These are phyloP conservation scores for Dichotomopilus funicola DNA, from an alignment of 2,329 filamentous ascomycete species.

Conservation along the genomic window DNA sequence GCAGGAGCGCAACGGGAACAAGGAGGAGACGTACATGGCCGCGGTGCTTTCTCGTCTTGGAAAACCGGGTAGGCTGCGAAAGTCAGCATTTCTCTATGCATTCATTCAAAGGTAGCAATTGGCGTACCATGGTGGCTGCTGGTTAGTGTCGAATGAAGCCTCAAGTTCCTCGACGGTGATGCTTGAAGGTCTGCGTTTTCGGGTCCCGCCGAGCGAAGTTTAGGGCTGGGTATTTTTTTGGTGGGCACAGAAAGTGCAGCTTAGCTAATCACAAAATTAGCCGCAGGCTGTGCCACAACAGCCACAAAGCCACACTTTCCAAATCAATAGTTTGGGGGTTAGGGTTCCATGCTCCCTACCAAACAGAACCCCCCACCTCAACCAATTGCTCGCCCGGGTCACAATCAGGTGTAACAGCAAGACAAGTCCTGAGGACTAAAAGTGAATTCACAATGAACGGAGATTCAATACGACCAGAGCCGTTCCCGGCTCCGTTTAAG, in stretches of 20 bases:
- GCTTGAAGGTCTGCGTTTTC: constrained; percentile 20
- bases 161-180: constrained; percentile 25
- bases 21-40: constrained; percentile 43
- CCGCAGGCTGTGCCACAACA: constrained; percentile 1
- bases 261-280: constrained; percentile 17
- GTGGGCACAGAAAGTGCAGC: constrained; percentile 21
- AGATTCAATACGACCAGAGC: constrained; percentile 38
- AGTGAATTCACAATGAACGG: constrained; percentile 9
- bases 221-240: constrained; percentile 28
- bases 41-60: constrained; percentile 67
- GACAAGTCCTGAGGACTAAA: not conserved
- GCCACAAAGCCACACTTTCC: not conserved
- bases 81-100: constrained; percentile 18
- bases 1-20: constrained; percentile 10
- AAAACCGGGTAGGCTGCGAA: constrained; percentile 59
- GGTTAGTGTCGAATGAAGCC: constrained; percentile 25
- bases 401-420: not conserved
- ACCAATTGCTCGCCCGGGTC: not conserved
- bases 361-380: not conserved
- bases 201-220: constrained; percentile 20
- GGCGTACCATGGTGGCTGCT: constrained; percentile 25
- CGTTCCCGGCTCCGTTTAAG: constrained; percentile 63
- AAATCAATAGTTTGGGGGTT: constrained; percentile 5
- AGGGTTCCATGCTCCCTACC: constrained; percentile 7
- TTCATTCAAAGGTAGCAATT: constrained; percentile 5